Percentiles rank a stretch among this genome's conserved stretches.
These are phyloP conservation scores for Adansonia madagascariensis DNA, from an alignment of 441 rosid species.

Conservation along the genomic window DNA sequence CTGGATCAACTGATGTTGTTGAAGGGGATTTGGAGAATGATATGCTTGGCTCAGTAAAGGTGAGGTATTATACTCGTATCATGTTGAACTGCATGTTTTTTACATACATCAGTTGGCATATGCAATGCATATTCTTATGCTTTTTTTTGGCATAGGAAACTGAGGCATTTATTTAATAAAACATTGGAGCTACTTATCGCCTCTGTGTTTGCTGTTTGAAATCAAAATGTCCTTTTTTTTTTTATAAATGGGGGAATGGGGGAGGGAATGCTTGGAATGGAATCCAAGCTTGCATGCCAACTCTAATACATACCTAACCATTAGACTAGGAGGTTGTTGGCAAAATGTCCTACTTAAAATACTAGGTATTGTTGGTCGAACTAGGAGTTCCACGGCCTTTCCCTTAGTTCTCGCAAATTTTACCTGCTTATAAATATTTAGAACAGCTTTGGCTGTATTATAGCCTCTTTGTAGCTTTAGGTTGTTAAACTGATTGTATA, in stretches of 20 bases:
- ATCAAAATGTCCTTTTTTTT: not conserved
- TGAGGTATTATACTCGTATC: conserved; percentile 42
- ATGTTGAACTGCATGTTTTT: conserved; percentile 10
- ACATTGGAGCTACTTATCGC: conserved; percentile 13
- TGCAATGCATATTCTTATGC: not conserved
- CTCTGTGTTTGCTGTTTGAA: conserved; percentile 2
- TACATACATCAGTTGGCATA: not conserved
- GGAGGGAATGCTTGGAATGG: no score
- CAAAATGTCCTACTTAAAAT: not conserved
- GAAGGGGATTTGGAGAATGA: conserved; percentile 94
- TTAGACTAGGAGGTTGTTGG: no score
- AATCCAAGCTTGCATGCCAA: not conserved
- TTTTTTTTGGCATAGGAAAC: not conserved
- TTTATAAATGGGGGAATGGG: no score
- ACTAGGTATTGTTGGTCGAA: not conserved
- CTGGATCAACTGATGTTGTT: conserved; percentile 58
- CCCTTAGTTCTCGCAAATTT: not conserved
- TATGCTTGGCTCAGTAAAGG: conserved; percentile 99
- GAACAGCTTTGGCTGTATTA: not conserved
- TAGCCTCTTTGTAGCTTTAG: conserved; percentile 17
- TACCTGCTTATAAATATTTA: not conserved
- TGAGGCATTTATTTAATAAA: conserved; percentile 2
- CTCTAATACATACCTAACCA: no score
- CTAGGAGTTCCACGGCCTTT: not conserved
- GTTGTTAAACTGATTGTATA: not conserved